phyloP scores from a whole-genome alignment of 2,329 filamentous ascomycete genomes.

The Aulographum hederae region DNA sequence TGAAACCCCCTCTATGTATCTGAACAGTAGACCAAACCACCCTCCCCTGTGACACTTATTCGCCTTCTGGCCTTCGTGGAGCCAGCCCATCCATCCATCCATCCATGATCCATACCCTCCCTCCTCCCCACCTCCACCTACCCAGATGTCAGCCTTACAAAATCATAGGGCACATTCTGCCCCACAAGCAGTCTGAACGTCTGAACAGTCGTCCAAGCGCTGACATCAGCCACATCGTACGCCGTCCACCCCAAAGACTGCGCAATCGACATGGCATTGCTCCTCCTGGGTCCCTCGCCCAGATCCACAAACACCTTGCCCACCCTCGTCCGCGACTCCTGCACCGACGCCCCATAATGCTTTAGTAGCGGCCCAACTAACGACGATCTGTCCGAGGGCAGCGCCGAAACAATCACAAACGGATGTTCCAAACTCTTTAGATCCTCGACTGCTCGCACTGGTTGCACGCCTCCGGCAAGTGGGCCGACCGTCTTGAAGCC shows the following conservation, averaged over 20 bases:
- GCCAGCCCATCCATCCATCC: too few relatives aligned
- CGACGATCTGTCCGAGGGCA: constrained; percentile 61
- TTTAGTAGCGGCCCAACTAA: constrained; percentile 62
- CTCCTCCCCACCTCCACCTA: too few relatives aligned
- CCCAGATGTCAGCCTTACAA: too few relatives aligned
- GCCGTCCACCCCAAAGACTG: constrained; percentile 60
- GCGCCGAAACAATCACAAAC: constrained; percentile 64
- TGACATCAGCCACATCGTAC: constrained; percentile 63
- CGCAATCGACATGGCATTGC: constrained; percentile 51
- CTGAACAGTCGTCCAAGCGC: constrained; percentile 71
- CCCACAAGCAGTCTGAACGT: constrained; percentile 61
- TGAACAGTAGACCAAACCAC: too few relatives aligned
- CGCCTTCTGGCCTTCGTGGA: too few relatives aligned
- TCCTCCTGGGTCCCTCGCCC: constrained; percentile 43
- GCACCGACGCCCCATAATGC: constrained; percentile 38
- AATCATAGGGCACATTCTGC: constrained; percentile 76
- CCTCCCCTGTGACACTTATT: too few relatives aligned
- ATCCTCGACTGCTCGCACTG: constrained; percentile 53
- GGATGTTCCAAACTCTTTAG: constrained; percentile 65
- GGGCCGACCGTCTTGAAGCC: constrained; percentile 40
- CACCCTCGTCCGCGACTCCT: constrained; percentile 4
- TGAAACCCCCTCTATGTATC: too few relatives aligned
- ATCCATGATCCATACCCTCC: too few relatives aligned
- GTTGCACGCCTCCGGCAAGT: constrained; percentile 37
- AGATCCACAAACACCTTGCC: constrained; percentile 67